A percentile compares a stretch with the other conserved stretches of the same genome.
Conservation (phyloP, 2,329 filamentous ascomycete species). For the Gnomoniopsis sp. region DNA sequence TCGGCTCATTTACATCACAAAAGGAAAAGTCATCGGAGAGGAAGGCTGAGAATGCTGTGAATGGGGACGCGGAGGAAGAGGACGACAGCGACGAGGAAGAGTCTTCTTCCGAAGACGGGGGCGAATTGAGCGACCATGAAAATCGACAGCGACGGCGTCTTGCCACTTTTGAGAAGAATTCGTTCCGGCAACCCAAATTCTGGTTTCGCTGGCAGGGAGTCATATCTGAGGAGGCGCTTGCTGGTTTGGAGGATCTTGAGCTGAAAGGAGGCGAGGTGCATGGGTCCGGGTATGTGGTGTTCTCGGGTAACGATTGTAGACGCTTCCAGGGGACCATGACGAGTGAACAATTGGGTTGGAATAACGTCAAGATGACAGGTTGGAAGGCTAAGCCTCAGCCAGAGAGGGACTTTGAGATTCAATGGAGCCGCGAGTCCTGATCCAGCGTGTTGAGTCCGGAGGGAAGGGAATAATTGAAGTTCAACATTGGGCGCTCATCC, state of each 20-base stretch:
- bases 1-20: background rate
- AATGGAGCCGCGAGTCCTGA: constrained; percentile 1
- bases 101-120: background rate
- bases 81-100: background rate
- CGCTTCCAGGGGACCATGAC: constrained; percentile 24
- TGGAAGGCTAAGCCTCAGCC: constrained; percentile 20
- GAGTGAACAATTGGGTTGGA: constrained; percentile 21
- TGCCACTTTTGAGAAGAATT: constrained; percentile 23
- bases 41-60: background rate
- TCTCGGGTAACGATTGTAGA: constrained; percentile 23
- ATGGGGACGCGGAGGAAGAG: background rate
- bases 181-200: constrained; percentile 24
- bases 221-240: background rate
- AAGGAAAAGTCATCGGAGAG: background rate
- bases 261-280: background rate
- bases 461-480: no score
- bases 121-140: constrained; percentile 8
- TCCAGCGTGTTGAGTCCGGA: background rate
- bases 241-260: constrained; percentile 1
- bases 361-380: constrained; percentile 20
- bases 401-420: constrained; percentile 21
- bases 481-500: background rate
- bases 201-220: constrained; percentile 22
- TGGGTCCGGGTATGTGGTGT: constrained; percentile 24
- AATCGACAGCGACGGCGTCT: constrained; percentile 17